Evolutionary conservation across 2,329 filamentous ascomycete genomes (phyloP).

Genomic region (Exophiala mesophila): DNA sequence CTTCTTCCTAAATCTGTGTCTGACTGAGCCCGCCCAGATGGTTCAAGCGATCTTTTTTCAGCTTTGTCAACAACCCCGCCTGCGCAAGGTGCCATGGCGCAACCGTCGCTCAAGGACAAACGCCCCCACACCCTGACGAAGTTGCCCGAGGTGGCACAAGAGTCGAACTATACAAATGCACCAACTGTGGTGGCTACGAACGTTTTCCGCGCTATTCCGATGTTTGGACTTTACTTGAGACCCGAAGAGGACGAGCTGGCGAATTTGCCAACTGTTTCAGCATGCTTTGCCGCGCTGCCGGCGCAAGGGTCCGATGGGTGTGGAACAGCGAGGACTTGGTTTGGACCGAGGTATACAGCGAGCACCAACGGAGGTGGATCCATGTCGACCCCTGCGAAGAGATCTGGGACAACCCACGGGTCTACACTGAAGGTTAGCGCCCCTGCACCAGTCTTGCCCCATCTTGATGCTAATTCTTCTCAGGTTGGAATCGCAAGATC

Average conservation of each 20-base stretch:
- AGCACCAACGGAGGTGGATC: conserved; percentile 90
- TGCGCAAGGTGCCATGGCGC: conserved; percentile 77
- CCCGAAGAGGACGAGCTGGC: conserved; percentile 76
- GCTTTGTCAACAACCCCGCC: conserved; percentile 92
- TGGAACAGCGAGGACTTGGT: conserved; percentile 98
- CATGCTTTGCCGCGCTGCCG: conserved; percentile 93
- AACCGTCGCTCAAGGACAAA: conserved; percentile 77
- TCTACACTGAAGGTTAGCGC: conserved; percentile 80
- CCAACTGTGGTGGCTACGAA: conserved; percentile 73
- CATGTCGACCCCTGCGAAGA: conserved; percentile 94
- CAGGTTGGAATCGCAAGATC: conserved; percentile 90
- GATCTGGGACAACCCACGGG: conserved; percentile 85
- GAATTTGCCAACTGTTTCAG: conserved; percentile 99
- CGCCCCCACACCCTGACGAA: conserved; percentile 81
- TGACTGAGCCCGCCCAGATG: conserved; percentile 53
- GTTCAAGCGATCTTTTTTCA: conserved; percentile 94
- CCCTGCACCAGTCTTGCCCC: too few species aligned
- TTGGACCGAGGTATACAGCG: conserved; percentile 96
- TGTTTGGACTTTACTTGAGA: conserved; percentile 87
- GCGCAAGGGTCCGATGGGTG: conserved; percentile 88
- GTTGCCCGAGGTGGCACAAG: conserved; percentile 78
- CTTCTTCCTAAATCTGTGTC: conserved; percentile 7
- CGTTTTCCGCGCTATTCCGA: conserved; percentile 93
- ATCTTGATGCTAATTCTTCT: conserved; percentile 9
- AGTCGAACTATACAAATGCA: conserved; percentile 89